Evolutionary conservation across 805 yeast genomes (phyloP).

Genomic region (Dipodascus geniculatus): DNA sequence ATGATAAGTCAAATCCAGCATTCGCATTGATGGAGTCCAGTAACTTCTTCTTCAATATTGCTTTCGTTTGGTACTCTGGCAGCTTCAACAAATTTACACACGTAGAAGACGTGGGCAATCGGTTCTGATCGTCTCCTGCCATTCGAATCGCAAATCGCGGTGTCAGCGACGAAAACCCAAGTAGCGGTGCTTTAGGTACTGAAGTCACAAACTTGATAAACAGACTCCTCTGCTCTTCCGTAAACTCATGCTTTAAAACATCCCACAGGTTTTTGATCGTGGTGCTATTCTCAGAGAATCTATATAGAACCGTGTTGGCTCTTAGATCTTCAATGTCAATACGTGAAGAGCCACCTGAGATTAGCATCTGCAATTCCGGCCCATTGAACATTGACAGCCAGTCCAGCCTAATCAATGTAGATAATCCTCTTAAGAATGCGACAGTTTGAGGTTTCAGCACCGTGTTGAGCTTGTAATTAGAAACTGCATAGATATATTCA

Average conservation of each 20-base stretch:
- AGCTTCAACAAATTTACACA: conserved; percentile 80
- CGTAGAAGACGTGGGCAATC: conserved; percentile 87
- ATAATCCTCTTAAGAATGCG: conserved; percentile 59
- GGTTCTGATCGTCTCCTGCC: conserved; percentile 40
- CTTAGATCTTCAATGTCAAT: conserved; percentile 63
- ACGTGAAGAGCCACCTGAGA: conserved; percentile 65
- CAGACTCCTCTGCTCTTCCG: conserved; percentile 43
- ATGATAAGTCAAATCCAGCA: conserved; percentile 80
- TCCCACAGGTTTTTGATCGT: conserved; percentile 66
- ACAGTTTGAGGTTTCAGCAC: conserved; percentile 46
- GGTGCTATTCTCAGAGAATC: conserved; percentile 36
- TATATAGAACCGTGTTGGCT: conserved; percentile 52
- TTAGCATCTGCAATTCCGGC: conserved; percentile 68
- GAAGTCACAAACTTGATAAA: conserved; percentile 85
- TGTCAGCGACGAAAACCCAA: conserved; percentile 63
- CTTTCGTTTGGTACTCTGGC: conserved; percentile 67
- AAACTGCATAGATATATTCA: conserved; percentile 63
- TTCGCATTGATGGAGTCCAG: conserved; percentile 69
- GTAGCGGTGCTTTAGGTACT: conserved; percentile 79
- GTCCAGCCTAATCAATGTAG: conserved; percentile 49
- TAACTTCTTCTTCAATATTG: conserved; percentile 46
- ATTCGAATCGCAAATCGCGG: conserved; percentile 77
- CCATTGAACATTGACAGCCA: conserved; percentile 86
- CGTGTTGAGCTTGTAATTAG: conserved; percentile 67
- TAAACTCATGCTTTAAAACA: conserved; percentile 53